These are phyloP conservation scores for Fusarium tjaetaba DNA, from an alignment of 2,329 filamentous ascomycete species.

Conservation along the genomic window DNA sequence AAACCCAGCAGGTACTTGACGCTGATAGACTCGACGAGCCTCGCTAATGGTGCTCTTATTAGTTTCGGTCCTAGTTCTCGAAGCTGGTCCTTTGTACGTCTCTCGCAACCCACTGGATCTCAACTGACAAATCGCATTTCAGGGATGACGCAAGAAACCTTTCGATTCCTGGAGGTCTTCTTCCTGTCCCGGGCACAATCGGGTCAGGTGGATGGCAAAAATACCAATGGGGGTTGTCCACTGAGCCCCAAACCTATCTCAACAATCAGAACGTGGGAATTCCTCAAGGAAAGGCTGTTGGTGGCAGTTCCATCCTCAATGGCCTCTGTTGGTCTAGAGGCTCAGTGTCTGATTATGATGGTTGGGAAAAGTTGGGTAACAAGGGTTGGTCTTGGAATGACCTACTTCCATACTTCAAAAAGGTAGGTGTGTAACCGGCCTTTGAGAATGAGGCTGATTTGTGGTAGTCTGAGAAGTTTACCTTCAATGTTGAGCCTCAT, in stretches of 20 bases:
- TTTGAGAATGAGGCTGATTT: background rate
- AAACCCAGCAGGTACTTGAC: conserved; percentile 45
- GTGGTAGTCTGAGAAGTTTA: conserved; percentile 18
- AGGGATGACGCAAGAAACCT: conserved; percentile 19
- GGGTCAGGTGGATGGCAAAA: background rate
- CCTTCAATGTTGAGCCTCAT: background rate
- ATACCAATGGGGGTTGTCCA: conserved; percentile 43
- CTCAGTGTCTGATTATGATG: conserved; percentile 52
- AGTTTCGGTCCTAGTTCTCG: conserved; percentile 19
- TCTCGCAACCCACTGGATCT: no score
- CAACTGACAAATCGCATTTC: background rate
- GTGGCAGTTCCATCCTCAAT: conserved; percentile 54
- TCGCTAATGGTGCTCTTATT: background rate
- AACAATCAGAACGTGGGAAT: conserved; percentile 41
- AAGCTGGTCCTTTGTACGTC: conserved; percentile 1
- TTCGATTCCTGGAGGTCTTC: conserved; percentile 1
- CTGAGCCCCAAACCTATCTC: conserved; percentile 44
- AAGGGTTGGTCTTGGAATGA: conserved; percentile 51
- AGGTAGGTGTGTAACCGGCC: conserved; percentile 38
- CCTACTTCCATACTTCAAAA: conserved; percentile 57
- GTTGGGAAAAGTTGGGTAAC: conserved; percentile 57
- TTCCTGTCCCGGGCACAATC: conserved; percentile 17
- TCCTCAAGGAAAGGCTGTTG: conserved; percentile 48
- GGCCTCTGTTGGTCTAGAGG: conserved; percentile 51
- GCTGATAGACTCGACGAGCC: background rate